Evolutionary conservation across 371 early-diverging fungal species (phyloP), one percentile per base, ranked within the genome.

Genomic region (Rhizopus arrhizus): DNA sequence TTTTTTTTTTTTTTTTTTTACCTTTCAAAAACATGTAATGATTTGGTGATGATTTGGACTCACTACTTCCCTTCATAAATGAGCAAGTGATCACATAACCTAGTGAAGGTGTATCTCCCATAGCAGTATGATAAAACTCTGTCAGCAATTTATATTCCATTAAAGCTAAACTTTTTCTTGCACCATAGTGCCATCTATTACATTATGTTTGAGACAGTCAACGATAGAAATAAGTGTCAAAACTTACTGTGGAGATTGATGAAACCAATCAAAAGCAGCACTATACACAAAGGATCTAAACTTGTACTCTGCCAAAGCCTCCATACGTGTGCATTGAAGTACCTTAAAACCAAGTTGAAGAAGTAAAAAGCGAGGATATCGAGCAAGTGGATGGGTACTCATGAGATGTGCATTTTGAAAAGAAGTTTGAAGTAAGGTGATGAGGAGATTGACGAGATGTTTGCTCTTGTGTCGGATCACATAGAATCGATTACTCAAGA

Each of bases 401-500:
- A 88, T 78, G 42, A 78, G 62, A 47, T 72, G 75, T 1, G 77
- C 76, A 29, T 83, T 81, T 48, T 81, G 81, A 68, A 93, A 86
- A 0, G 96, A 91, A 43, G 85, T 78, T 51, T 90, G 88, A 31
- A 96, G 63, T 16, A 95, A 70, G 15, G 92, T 85, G 13, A 85
- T 73, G 62, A 91, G 85, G 43, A 93, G 78, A 54, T 84, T 80
- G 31, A 93, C 85, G 38, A 92, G 74, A 53, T 90, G 91, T 49
- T 85, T 85, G 68, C 84, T 91, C 56, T 88, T 74, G 64, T 90
- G 89, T 36, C 89, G 83, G 41, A 91, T 89, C 2, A 89, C 87
- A 63, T 93, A 91, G 75, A 94, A 95, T 8, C 95, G 84, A 54
- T 89, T 85, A 40, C 84, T 73, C 52, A 97, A 76, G 70, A 95